Base-by-base conservation (phyloP, 2,329 filamentous ascomycete genomes). In the Cadophora sp. region DNA sequence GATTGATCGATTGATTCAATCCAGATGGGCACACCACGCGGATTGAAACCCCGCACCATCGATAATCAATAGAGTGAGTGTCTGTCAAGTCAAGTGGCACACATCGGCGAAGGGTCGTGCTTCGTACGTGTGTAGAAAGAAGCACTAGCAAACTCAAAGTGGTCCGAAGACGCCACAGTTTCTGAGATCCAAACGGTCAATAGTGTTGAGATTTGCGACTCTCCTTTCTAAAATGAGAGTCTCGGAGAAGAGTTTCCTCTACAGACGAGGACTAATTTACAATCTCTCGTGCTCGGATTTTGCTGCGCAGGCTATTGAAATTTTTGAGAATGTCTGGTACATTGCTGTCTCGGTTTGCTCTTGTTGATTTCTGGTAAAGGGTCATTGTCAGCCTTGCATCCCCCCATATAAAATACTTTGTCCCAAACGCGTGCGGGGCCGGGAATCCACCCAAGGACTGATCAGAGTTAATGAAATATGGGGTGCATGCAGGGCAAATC, bases 401-500 rank as follows among this genome's bases (percentile, higher is more conserved):
- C 20, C 55, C 55, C 36, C 27, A 6, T 30, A 41, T 43, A 36
- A 18, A 56, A 43, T 8, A 14, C 55, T 39, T 18, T 58, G 20
- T 41, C 20, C 36, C 20, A 58, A 41, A 41, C 33, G 27, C 36
- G 4, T 22, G 55, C 20, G 33, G n/a, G 55, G 55, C 33, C 9
- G 33, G 41, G n/a, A 22, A n/a, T 9, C 53, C 53, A 24, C 55
- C 33, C 20, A 41, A 27, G 50, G 7, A 13, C 47, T 62, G 59
- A 14, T 14, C 43, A 45, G 43, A 22, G 14, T 3, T 30, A 53
- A 62, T 55, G 48, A 45, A 51, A 53, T 45, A 62, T 62, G 48
- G 48, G 48, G 48, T 62, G 48, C 48, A 60, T 62, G 48, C 48
- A 60, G 51, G 36, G 8, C 2, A 50, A 60, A n/a, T 30, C 27